Evolutionary conservation across 73 alveolate genomes (phyloP).

Genomic region (Paramecium pentaurelia): DNA sequence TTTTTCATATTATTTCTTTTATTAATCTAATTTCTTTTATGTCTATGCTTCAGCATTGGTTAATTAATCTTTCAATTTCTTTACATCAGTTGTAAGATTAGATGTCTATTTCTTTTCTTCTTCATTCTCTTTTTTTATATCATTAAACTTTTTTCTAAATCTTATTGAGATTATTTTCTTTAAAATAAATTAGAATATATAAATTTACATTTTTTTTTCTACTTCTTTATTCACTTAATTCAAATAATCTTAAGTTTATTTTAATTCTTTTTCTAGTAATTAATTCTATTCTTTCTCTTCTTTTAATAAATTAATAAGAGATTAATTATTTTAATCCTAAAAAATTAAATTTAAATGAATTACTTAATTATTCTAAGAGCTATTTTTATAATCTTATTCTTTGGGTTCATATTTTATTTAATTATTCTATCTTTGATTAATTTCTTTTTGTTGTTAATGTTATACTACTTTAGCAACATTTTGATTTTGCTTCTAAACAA

Average conservation of each 20-base stretch:
- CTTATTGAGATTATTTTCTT: not conserved
- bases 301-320: not conserved
- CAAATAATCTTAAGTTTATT: not conserved
- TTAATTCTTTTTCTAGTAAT: not conserved
- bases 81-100: not conserved
- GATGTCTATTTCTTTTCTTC: not conserved
- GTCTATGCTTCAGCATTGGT: not conserved
- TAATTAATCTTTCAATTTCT: not conserved
- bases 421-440: not conserved
- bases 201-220: not conserved
- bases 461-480: not conserved
- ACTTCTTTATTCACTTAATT: not conserved
- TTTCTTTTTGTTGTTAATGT: not conserved
- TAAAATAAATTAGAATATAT: not conserved
- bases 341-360: not conserved
- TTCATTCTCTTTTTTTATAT: not conserved
- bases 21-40: constrained; percentile 5
- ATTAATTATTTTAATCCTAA: not conserved
- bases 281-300: not conserved
- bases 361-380: constrained; percentile 1
- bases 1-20: constrained; percentile 1
- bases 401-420: not conserved
- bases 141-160: not conserved
- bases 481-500: not conserved
- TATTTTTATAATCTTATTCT: not conserved